A percentile compares a stretch with the other conserved stretches of the same genome.
These are phyloP conservation scores for Sparassis latifolia DNA, from an alignment of 1,284 basidiomycete species.

Conservation along the genomic window DNA sequence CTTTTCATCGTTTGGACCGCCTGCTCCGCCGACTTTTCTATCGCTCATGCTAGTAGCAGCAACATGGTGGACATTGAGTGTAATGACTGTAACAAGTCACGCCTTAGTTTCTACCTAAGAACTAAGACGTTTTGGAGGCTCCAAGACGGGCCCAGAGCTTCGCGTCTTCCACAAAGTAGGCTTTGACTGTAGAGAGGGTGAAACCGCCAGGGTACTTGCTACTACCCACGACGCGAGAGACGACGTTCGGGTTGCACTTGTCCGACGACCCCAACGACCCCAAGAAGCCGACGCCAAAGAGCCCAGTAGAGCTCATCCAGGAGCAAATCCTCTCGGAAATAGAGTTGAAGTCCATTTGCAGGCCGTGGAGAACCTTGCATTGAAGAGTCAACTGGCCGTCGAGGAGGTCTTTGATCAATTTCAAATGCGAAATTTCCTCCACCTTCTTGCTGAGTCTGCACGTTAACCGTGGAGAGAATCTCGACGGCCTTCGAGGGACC, in stretches of 20 bases:
- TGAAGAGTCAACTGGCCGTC: conserved; percentile 98
- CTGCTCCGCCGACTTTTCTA: conserved; percentile 54
- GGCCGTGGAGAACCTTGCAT: conserved; percentile 95
- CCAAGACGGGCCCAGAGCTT: conserved; percentile 91
- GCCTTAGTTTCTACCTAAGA: conserved; percentile 91
- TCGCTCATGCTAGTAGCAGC: conserved; percentile 57
- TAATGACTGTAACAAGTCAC: conserved; percentile 86
- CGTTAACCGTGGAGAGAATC: conserved; percentile 84
- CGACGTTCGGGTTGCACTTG: conserved; percentile 90
- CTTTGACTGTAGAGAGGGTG: conserved; percentile 91
- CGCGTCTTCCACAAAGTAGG: conserved; percentile 83
- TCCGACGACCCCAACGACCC: conserved; percentile 87
- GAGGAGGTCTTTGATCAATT: conserved; percentile 97
- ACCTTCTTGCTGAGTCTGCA: conserved; percentile 99
- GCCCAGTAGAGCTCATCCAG: conserved; percentile 92
- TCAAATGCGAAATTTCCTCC: conserved; percentile 84
- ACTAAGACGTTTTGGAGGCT: conserved; percentile 90
- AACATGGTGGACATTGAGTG: conserved; percentile 83
- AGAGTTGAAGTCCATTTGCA: conserved; percentile 84
- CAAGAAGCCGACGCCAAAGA: conserved; percentile 40
- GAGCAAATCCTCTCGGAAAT: conserved; percentile 95
- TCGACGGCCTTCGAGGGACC: conserved; percentile 86
- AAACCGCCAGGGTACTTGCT: conserved; percentile 98
- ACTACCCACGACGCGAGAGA: conserved; percentile 85
- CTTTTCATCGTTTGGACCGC: conserved; percentile 89